A percentile compares a stretch with the other conserved stretches of the same genome.
Evolutionary conservation across 306 rosid genomes (phyloP).

Genomic region (Prosopis cineraria): DNA sequence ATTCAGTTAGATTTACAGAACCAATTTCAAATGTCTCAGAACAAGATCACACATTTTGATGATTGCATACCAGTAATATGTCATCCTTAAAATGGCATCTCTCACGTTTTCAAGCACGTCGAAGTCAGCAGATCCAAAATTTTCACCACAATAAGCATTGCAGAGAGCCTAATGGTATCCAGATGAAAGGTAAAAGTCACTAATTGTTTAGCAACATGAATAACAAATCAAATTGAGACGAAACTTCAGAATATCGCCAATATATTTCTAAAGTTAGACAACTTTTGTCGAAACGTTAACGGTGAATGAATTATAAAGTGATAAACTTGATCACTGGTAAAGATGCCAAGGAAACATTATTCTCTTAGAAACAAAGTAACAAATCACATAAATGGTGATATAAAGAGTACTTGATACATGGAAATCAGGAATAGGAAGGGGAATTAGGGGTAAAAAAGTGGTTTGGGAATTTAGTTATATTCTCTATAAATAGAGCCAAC

Average conservation of each 20-base stretch:
- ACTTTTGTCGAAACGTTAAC: background rate
- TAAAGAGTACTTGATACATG: too few species aligned
- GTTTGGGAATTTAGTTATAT: too few species aligned
- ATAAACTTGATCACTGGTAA: background rate
- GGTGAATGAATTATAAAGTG: slow-evolving; percentile 4
- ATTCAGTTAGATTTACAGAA: slow-evolving; percentile 22
- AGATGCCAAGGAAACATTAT: background rate
- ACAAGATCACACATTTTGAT: slow-evolving; percentile 20
- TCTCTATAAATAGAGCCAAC: too few species aligned
- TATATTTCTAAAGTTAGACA: slow-evolving; percentile 2
- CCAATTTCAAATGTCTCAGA: slow-evolving; percentile 20
- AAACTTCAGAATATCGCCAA: slow-evolving; percentile 12
- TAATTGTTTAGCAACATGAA: slow-evolving; percentile 10
- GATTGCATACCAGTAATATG: slow-evolving; percentile 86
- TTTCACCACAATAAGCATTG: slow-evolving; percentile 86
- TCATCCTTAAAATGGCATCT: slow-evolving; percentile 91
- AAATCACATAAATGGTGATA: slow-evolving; percentile 13
- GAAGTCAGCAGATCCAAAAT: slow-evolving; percentile 82
- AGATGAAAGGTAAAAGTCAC: slow-evolving; percentile 30
- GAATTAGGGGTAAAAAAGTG: too few species aligned
- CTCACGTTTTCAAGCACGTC: slow-evolving; percentile 79
- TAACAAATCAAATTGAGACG: slow-evolving; percentile 11
- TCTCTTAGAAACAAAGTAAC: slow-evolving; percentile 5
- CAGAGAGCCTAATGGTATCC: slow-evolving; percentile 66
- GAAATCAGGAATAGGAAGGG: too few species aligned